These are phyloP conservation scores for Dryas octopetala DNA, from an alignment of 306 rosid species.

Conservation along the genomic window DNA sequence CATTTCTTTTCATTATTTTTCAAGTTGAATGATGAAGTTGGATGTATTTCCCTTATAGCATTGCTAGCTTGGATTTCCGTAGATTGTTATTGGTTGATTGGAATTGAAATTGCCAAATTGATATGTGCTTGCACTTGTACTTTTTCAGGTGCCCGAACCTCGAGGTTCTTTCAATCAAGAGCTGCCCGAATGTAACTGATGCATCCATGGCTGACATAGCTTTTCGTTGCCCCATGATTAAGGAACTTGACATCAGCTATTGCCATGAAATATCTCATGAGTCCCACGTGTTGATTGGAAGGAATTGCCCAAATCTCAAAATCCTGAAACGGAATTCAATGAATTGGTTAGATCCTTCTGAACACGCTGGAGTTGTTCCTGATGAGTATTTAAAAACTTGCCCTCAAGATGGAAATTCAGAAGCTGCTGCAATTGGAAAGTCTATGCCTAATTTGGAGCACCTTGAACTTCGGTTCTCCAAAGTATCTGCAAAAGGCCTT, in stretches of 20 bases:
- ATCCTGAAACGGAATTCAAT: constrained; percentile 64
- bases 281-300: constrained; percentile 49
- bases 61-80: background rate
- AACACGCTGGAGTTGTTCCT: constrained; percentile 70
- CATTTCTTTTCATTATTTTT: background rate
- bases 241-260: constrained; percentile 61
- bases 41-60: background rate
- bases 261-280: constrained; percentile 57
- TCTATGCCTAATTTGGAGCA: constrained; percentile 68
- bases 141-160: constrained; percentile 63
- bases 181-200: constrained; percentile 75
- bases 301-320: constrained; percentile 61
- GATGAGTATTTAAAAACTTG: constrained; percentile 58
- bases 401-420: constrained; percentile 88
- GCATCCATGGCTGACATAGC: constrained; percentile 56
- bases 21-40: background rate
- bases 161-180: constrained; percentile 73
- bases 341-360: constrained; percentile 75
- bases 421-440: constrained; percentile 73
- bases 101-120: background rate
- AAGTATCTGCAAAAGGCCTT: constrained; percentile 62
- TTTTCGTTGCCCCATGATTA: constrained; percentile 42
- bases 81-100: background rate
- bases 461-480: constrained; percentile 78
- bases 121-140: background rate